phyloP scores from a whole-genome alignment of 2,329 filamentous ascomycete species.

The Alternaria sp. region DNA sequence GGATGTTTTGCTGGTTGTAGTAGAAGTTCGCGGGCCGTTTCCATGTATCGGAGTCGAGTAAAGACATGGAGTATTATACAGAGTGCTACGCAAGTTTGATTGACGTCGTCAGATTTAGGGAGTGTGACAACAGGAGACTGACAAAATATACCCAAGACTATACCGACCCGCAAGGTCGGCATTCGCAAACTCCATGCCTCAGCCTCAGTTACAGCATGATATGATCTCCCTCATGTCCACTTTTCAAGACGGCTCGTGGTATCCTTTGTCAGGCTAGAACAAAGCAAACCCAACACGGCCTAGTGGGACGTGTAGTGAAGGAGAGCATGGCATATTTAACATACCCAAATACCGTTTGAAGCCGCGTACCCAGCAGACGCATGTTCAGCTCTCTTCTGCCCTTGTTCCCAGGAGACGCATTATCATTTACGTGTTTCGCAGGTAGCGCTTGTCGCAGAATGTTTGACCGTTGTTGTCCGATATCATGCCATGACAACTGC shows the following conservation, averaged over 20 bases:
- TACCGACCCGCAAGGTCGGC: not conserved
- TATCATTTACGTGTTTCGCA: not conserved
- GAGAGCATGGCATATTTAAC: no score
- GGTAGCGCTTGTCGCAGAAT: not conserved
- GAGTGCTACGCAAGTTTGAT: not conserved
- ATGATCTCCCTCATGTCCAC: not conserved
- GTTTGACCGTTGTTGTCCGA: not conserved
- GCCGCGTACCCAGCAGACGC: not conserved
- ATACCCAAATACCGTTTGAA: not conserved
- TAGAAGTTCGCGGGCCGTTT: constrained; percentile 60
- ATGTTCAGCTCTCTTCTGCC: not conserved
- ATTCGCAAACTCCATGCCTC: not conserved
- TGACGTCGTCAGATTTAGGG: not conserved
- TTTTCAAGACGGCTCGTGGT: not conserved
- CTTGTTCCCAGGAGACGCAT: not conserved
- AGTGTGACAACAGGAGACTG: not conserved
- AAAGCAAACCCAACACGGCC: not conserved
- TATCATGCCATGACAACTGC: not conserved
- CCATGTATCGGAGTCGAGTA: constrained; percentile 20
- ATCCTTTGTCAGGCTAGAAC: not conserved
- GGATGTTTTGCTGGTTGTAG: constrained; percentile 59
- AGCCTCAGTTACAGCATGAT: no score
- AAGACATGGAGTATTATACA: not conserved
- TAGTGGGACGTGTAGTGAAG: not conserved
- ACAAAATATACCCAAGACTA: not conserved